These are phyloP conservation scores for Amniculicola lignicola DNA, from an alignment of 495 filamentous ascomycete genomes.

Conservation along the genomic window DNA sequence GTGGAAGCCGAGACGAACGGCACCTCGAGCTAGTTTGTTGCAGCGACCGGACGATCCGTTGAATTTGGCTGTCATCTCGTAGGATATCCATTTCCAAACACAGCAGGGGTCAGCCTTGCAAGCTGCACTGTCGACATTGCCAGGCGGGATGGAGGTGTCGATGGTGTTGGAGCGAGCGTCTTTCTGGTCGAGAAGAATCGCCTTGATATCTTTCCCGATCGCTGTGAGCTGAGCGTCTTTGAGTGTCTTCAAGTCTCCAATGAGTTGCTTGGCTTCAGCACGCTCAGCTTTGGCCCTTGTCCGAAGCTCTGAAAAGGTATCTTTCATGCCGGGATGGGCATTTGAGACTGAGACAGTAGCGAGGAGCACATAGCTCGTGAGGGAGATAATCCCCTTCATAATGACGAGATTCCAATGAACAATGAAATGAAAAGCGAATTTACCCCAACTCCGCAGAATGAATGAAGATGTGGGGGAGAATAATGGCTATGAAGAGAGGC, in stretches of 20 bases:
- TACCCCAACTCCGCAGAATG: neutral
- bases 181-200: slow-evolving; percentile 15
- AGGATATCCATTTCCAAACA: slow-evolving; percentile 34
- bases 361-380: slow-evolving; percentile 17
- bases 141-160: slow-evolving; percentile 19
- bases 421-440: neutral
- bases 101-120: slow-evolving; percentile 33
- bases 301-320: neutral
- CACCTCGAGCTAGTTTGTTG: slow-evolving; percentile 30
- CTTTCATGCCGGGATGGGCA: slow-evolving; percentile 23
- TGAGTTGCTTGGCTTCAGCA: slow-evolving; percentile 23
- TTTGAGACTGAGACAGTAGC: neutral
- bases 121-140: slow-evolving; percentile 27
- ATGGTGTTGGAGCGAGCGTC: slow-evolving; percentile 12
- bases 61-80: slow-evolving; percentile 34
- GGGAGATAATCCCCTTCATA: slow-evolving; percentile 10
- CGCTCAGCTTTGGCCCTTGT: slow-evolving; percentile 5
- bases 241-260: slow-evolving; percentile 29
- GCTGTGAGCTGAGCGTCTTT: slow-evolving; percentile 18
- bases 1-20: slow-evolving; percentile 38
- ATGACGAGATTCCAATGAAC: neutral
- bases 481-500: neutral
- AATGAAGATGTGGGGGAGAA: neutral
- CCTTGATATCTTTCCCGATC: slow-evolving; percentile 32
- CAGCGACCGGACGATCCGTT: slow-evolving; percentile 34